Evolutionary conservation across 208 protist species (phyloP).

Genomic region (Acanthamoeba castellanii): DNA sequence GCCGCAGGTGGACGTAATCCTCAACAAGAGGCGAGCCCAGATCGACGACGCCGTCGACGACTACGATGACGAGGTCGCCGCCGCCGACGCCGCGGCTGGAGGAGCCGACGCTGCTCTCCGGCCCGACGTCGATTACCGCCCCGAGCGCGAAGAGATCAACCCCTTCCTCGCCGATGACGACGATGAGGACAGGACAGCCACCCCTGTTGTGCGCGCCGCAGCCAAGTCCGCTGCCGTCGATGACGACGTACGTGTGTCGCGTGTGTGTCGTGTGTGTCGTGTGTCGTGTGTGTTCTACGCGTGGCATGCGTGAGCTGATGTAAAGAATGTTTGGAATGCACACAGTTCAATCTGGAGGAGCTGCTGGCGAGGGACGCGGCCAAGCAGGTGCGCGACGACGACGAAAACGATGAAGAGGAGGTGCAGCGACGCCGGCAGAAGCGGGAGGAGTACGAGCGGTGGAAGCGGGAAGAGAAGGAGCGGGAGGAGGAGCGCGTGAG

Average conservation of each 20-base stretch:
- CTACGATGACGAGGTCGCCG: neutral
- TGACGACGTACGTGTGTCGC: neutral
- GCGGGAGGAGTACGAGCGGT: conserved; percentile 7
- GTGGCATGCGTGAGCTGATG: neutral
- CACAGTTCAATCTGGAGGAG: conserved; percentile 60
- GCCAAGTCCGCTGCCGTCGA: neutral
- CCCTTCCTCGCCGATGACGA: neutral
- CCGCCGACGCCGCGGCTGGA: neutral
- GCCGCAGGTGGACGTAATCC: neutral
- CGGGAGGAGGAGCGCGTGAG: neutral
- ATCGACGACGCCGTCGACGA: conserved; percentile 37
- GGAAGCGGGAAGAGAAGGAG: neutral
- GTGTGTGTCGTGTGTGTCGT: neutral
- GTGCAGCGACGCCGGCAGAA: neutral
- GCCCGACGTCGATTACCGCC: neutral
- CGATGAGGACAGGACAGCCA: neutral
- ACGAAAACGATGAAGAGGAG: neutral
- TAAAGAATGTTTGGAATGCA: neutral
- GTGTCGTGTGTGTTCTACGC: neutral
- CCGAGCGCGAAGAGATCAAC: neutral
- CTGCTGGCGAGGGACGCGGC: neutral
- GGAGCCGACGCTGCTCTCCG: neutral
- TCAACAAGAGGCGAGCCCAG: conserved; percentile 31
- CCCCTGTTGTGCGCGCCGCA: neutral
- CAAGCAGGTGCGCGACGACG: neutral